A percentile compares a stretch with the other conserved stretches of the same genome.
phyloP scores from a whole-genome alignment of 1,284 basidiomycete genomes.

The Tilletia indica region DNA sequence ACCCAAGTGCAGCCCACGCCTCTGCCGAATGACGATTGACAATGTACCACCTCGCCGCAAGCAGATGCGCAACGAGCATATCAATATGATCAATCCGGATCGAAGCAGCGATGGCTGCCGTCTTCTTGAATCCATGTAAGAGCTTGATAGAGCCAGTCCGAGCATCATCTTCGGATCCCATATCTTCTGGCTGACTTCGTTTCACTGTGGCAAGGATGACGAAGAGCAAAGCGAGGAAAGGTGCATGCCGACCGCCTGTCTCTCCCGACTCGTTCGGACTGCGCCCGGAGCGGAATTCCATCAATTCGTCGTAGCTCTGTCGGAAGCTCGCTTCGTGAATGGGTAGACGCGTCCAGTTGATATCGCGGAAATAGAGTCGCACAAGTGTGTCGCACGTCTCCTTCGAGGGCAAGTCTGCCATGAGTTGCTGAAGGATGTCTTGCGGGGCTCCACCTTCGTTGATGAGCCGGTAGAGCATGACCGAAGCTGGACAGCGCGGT shows the following conservation, averaged over 20 bases:
- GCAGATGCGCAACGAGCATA: constrained; percentile 46
- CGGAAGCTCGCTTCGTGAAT: constrained; percentile 84
- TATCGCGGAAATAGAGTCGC: constrained; percentile 57
- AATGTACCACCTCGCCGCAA: constrained; percentile 79
- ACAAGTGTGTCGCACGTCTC: constrained; percentile 42
- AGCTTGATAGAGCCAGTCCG: constrained; percentile 40
- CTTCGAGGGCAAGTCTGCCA: constrained; percentile 43
- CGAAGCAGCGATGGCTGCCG: constrained; percentile 42
- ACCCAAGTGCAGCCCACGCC: constrained; percentile 91
- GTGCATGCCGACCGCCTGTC: constrained; percentile 71
- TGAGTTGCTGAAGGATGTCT: constrained; percentile 43
- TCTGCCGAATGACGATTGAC: constrained; percentile 84
- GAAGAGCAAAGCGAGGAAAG: constrained; percentile 85
- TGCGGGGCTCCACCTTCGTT: constrained; percentile 49
- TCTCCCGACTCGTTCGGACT: constrained; percentile 38
- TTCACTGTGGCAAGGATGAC: constrained; percentile 88
- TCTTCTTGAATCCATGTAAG: constrained; percentile 66
- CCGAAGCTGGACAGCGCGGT: constrained; percentile 46
- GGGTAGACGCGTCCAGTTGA: constrained; percentile 92
- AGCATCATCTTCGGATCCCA: constrained; percentile 40
- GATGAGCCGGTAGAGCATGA: constrained; percentile 46
- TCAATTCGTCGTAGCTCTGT: constrained; percentile 74
- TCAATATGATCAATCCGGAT: constrained; percentile 53
- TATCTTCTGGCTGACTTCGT: constrained; percentile 74
- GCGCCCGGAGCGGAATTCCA: constrained; percentile 58